Evolutionary conservation across 257 asterid species (phyloP), one percentile per base, ranked within the genome.

Genomic region (Nicotiana tomentosiformis): DNA sequence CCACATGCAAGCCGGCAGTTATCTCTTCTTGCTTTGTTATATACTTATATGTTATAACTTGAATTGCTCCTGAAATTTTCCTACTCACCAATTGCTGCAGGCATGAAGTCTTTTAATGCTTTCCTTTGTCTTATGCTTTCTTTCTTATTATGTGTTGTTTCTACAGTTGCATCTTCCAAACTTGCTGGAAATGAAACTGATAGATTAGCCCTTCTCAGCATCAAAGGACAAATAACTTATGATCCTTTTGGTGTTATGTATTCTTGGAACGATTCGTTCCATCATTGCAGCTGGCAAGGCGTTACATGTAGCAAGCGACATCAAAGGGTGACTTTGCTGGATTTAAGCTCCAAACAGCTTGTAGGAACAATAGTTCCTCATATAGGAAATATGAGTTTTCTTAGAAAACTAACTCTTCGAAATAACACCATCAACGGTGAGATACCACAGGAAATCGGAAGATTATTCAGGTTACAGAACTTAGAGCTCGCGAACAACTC

Each of bases 221-320:
- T 74, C 16, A 49, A 74, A 74, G 15, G 61, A 74, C 79, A 74
- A 8, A 74, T 74, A 46, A 14, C 43, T 46, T 46, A 74, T 74
- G 79, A 74, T 74, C 79, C 62, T 49, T 49, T 53, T 49, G 62
- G 61, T 49, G 20, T 68, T 56, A 43, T 58, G 30, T 56, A 51
- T 57, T 83, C 83, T 7, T 83, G 83, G 86, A 67, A 83, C 46
- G 74, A 83, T 78, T 67, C 83, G 0, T 61, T 37, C 5, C 83
- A 74, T 49, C 58, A 70, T 33, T 82, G 85, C 60, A 60, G 58
- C 46, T 82, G 77, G 85, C 18, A 72, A 70, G 85, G 82, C 7
- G 66, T 82, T 72, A 60, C 29, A 26, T 82, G 85, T 82, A 32
- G 85, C 4, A 7, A 30, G 1, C 61, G 77, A 61, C 85, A 82